Base-by-base conservation (phyloP, 805 yeast genomes). In the Kazachstania africana region DNA sequence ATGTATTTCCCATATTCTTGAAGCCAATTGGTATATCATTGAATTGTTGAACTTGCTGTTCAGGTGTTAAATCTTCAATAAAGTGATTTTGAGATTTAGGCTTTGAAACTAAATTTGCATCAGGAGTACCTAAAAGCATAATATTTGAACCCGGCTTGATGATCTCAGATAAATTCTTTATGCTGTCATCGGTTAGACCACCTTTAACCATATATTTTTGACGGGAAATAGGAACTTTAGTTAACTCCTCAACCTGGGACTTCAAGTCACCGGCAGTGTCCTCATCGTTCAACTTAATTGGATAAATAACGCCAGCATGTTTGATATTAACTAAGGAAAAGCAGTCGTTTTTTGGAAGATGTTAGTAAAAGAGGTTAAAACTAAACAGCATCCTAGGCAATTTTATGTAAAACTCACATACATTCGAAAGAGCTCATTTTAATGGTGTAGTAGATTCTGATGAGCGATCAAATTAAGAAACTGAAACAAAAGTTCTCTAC, bases 61-160 rank as follows among this genome's bases (percentile, higher is more conserved):
- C 47, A 10, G 51, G 66, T 22, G 67, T 65, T 53, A 78, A 56
- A 52, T 81, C 95, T 54, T 80, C 94, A 24, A 76, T 53, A 40
- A 82, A 80, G 18, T 71, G 72, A 29, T 63, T 65, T 36, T 68
- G 64, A 9, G 62, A 66, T 10, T 63, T 63, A 10, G 81, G 81
- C 22, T 69, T 66, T 10, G 63, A 62, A 6, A 60, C 52, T 39
- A 74, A 58, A 35, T 68, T 71, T 35, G 68, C 63, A 34, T 80
- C 91, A 2, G 95, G 88, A 1, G 96, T 78, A 16, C 99, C 99
- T 35, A 91, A 65, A 35, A 91, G 82, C 94, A 91, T 81, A 15
- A 88, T 63, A 10, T 72, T 63, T 42, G 78, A 81, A 21, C 71
- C 72, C 15, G 71, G 65, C 46, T 78, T 80, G 39, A 87, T 68